Percentiles rank a stretch among this genome's conserved stretches.
These are phyloP conservation scores for Phytophthora parvispora DNA, from an alignment of 352 stramenopile genomes.

Conservation along the genomic window DNA sequence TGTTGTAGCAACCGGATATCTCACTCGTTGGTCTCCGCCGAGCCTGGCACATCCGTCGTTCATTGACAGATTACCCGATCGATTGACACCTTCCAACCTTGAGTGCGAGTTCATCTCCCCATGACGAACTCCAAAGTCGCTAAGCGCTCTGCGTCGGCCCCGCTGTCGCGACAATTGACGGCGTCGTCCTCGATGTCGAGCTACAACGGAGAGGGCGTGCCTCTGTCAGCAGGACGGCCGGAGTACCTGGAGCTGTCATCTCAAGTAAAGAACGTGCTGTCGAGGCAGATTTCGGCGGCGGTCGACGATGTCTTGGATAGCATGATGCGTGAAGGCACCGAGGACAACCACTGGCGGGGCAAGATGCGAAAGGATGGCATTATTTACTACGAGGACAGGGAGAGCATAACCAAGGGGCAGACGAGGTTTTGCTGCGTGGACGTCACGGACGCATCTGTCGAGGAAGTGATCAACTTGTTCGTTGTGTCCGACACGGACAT, in stretches of 20 bases:
- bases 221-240: slow-evolving; percentile 10
- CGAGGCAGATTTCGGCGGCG: slow-evolving; percentile 36
- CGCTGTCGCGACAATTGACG: slow-evolving; percentile 15
- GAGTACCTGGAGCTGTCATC: slow-evolving; percentile 31
- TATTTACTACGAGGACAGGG: slow-evolving; percentile 47
- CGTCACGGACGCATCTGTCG: slow-evolving; percentile 34
- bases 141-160: slow-evolving; percentile 16
- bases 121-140: slow-evolving; percentile 18
- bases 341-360: slow-evolving; percentile 36
- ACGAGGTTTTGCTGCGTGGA: slow-evolving; percentile 52
- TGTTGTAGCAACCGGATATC: slow-evolving; percentile 19
- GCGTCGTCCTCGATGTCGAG: slow-evolving; percentile 28
- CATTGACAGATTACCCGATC: slow-evolving; percentile 28
- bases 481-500: slow-evolving; percentile 45
- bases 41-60: slow-evolving; percentile 6
- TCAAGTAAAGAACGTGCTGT: slow-evolving; percentile 31
- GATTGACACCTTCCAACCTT: slow-evolving; percentile 4
- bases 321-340: slow-evolving; percentile 46
- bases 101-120: background rate
- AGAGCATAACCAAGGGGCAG: slow-evolving; percentile 44
- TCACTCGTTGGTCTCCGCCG: slow-evolving; percentile 16
- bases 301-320: slow-evolving; percentile 50
- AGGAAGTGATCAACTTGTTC: slow-evolving; percentile 50
- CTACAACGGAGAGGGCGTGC: slow-evolving; percentile 9
- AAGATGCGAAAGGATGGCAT: slow-evolving; percentile 48